Evolutionary conservation across 495 filamentous ascomycete genomes (phyloP).

Genomic region (Neurospora sp.): DNA sequence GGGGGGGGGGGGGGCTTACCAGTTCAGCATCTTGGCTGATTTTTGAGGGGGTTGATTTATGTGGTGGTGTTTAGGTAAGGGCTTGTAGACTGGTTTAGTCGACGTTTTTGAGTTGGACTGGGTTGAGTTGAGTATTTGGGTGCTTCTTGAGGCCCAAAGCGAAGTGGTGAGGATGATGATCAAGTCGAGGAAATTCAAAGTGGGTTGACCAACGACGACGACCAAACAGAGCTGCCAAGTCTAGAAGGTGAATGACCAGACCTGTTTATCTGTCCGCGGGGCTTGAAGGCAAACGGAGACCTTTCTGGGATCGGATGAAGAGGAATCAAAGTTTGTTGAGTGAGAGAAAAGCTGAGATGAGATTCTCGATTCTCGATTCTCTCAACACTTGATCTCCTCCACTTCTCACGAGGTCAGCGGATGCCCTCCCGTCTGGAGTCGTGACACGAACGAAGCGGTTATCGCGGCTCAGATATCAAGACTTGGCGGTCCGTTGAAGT

Average conservation of each 20-base stretch:
- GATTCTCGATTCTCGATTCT: neutral
- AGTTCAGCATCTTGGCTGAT: neutral
- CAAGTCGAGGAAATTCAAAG: neutral
- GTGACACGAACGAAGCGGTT: neutral
- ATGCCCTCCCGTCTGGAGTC: neutral
- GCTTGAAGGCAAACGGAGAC: neutral
- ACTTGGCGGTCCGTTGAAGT: neutral
- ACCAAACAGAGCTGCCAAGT: neutral
- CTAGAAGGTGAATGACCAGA: neutral
- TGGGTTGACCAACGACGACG: neutral
- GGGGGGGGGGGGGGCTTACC: neutral
- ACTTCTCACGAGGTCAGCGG: neutral
- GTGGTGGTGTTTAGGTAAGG: neutral
- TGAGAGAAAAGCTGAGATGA: neutral
- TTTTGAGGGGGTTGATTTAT: neutral
- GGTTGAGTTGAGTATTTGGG: neutral
- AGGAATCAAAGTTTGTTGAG: neutral
- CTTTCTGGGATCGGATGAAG: neutral
- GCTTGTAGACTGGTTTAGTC: neutral
- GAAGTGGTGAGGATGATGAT: neutral
- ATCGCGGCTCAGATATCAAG: neutral
- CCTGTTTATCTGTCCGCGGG: neutral
- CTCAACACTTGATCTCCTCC: neutral
- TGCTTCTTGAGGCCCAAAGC: neutral
- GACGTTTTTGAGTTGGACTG: neutral